Conservation (phyloP, 1,284 basidiomycete genomes). For the Rhodotorula sp. region DNA sequence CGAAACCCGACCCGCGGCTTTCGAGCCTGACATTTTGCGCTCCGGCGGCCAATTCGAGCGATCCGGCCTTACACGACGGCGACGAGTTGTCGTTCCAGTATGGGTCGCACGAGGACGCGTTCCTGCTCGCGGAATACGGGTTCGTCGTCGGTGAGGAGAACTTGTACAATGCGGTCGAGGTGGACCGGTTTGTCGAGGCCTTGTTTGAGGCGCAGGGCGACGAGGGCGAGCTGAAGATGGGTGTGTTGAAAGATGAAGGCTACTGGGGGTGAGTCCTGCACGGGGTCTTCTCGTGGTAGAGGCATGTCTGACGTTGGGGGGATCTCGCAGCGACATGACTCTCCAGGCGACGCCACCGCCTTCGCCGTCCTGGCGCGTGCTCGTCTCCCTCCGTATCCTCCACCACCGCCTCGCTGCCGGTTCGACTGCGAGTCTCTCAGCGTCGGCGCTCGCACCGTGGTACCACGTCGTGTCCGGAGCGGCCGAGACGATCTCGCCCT, state of each 20-base stretch:
- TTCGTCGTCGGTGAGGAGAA: conserved; percentile 40
- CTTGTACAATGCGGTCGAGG: conserved; percentile 39
- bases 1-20: conserved; percentile 12
- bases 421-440: neutral
- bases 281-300: no score
- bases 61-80: conserved; percentile 26
- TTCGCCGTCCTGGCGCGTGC: conserved; percentile 34
- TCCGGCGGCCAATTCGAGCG: conserved; percentile 15
- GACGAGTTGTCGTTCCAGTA: conserved; percentile 44
- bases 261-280: conserved; percentile 31
- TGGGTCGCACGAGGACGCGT: conserved; percentile 37
- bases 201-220: conserved; percentile 36
- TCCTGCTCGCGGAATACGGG: conserved; percentile 44
- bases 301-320: no score
- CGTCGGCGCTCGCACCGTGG: conserved; percentile 25
- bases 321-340: conserved; percentile 23
- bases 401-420: neutral
- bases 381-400: conserved; percentile 33
- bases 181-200: conserved; percentile 33
- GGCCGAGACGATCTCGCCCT: conserved; percentile 29
- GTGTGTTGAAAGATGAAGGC: conserved; percentile 23
- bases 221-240: conserved; percentile 33
- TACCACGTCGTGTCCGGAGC: conserved; percentile 35
- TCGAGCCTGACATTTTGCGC: conserved; percentile 25
- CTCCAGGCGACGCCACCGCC: conserved; percentile 20